These are phyloP conservation scores for Spathaspora sp. DNA, from an alignment of 805 yeast genomes.

Conservation along the genomic window DNA sequence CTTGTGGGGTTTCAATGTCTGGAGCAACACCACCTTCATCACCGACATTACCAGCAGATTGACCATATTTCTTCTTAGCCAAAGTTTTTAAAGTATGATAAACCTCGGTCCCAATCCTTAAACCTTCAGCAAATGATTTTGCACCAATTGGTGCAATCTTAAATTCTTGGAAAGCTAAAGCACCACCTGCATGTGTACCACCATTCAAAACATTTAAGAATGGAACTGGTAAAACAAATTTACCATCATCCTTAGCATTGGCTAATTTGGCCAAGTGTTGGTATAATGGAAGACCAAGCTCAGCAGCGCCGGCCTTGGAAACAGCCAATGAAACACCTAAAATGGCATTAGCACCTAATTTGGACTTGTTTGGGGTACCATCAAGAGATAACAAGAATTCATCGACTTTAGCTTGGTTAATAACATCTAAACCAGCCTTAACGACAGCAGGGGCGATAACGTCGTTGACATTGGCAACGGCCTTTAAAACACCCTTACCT, in stretches of 20 bases:
- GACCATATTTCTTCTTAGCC: constrained; percentile 94
- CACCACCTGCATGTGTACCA: constrained; percentile 99
- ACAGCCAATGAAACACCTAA: constrained; percentile 97
- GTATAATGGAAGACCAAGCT: constrained; percentile 90
- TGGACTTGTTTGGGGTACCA: constrained; percentile 96
- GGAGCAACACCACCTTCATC: constrained; percentile 99
- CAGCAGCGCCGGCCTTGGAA: constrained; percentile 98
- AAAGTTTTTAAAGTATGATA: constrained; percentile 93
- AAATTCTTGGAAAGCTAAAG: constrained; percentile 98
- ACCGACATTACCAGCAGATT: constrained; percentile 99
- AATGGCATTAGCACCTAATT: constrained; percentile 98
- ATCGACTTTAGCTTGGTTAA: constrained; percentile 83
- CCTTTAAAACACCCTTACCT: constrained; percentile 98
- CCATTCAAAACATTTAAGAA: constrained; percentile 99
- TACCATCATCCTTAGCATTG: constrained; percentile 58
- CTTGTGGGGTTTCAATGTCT: constrained; percentile 89
- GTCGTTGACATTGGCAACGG: constrained; percentile 93
- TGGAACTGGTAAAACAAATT: constrained; percentile 97
- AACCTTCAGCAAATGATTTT: constrained; percentile 85
- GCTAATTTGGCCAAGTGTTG: constrained; percentile 82
- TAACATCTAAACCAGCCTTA: constrained; percentile 76
- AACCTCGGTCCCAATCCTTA: constrained; percentile 96
- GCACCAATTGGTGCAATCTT: constrained; percentile 98
- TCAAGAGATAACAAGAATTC: constrained; percentile 82
- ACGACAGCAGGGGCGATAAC: constrained; percentile 92